Evolutionary conservation across 371 early-diverging fungal genomes (phyloP).

Genomic region (Mortierella sp.): DNA sequence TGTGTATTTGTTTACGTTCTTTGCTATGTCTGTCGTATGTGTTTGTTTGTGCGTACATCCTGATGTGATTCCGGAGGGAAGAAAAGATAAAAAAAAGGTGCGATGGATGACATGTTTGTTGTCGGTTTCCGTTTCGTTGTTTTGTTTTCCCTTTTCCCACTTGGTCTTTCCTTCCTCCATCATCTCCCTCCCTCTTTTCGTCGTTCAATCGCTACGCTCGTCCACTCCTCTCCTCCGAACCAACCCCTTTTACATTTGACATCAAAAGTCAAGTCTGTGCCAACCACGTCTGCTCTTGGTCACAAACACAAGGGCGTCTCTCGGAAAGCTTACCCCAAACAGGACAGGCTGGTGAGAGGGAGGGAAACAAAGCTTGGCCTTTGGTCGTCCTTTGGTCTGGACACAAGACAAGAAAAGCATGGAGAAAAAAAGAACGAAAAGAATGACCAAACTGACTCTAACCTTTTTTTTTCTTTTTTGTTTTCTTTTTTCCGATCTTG

Average conservation of each 20-base stretch:
- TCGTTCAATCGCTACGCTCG: not conserved
- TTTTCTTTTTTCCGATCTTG: not conserved
- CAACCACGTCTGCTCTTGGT: conserved; percentile 6
- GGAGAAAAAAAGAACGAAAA: not conserved
- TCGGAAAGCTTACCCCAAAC: not conserved
- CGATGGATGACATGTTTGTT: conserved; percentile 5
- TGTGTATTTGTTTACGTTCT: not conserved
- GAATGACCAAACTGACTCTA: not conserved
- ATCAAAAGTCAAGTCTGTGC: conserved; percentile 7
- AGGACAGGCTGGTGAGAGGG: not conserved
- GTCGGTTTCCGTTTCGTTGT: not conserved
- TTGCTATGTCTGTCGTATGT: not conserved
- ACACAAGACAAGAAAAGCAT: not conserved
- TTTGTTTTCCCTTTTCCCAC: not conserved
- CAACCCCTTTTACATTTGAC: not conserved
- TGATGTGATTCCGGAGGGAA: not conserved
- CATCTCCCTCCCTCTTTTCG: not conserved
- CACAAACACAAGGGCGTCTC: not conserved
- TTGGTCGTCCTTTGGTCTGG: not conserved
- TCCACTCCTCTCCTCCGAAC: conserved; percentile 3
- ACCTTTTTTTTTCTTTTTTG: not conserved
- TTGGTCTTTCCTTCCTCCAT: not conserved
- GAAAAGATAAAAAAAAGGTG: not conserved
- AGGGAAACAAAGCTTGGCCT: not conserved
- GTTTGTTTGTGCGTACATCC: not conserved